Conservation (phyloP, 805 yeast genomes). For the Candida montana region DNA sequence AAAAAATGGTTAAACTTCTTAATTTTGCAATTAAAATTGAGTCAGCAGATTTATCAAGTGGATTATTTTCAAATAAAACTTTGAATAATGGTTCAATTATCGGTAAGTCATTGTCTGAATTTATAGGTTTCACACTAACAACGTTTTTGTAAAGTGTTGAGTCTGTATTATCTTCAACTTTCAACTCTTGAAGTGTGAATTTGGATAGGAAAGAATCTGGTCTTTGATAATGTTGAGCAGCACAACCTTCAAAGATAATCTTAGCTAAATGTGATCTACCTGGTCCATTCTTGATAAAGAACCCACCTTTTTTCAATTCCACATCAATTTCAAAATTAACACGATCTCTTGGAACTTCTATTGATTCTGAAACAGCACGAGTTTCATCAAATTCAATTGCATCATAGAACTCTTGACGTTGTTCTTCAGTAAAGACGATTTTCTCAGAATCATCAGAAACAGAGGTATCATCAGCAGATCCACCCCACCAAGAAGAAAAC, state of each 20-base stretch:
- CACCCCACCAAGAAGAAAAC: conserved; percentile 63
- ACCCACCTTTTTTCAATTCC: conserved; percentile 69
- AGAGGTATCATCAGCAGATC: conserved; percentile 9
- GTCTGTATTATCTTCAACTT: conserved; percentile 82
- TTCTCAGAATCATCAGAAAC: conserved; percentile 31
- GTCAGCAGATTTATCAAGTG: conserved; percentile 80
- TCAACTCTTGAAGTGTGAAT: conserved; percentile 73
- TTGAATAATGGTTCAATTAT: conserved; percentile 66
- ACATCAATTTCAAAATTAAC: conserved; percentile 64
- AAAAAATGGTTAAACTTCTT: conserved; percentile 83
- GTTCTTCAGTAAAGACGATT: conserved; percentile 72
- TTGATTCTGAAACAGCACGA: conserved; percentile 41
- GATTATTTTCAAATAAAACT: conserved; percentile 78
- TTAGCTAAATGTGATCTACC: conserved; percentile 55
- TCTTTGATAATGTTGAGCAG: conserved; percentile 65
- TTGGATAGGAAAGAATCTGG: conserved; percentile 71
- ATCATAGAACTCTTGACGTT: conserved; percentile 81
- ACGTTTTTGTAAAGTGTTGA: conserved; percentile 79
- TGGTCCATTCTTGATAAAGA: conserved; percentile 44
- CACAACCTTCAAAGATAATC: conserved; percentile 76
- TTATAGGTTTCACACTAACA: conserved; percentile 71
- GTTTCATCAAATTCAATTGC: conserved; percentile 88
- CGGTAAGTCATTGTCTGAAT: conserved; percentile 32
- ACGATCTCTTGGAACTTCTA: conserved; percentile 69
- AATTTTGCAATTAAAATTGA: conserved; percentile 67